These are phyloP conservation scores for Aegilops tauschii DNA, from an alignment of 176 grass and related monocot species.

Conservation along the genomic window DNA sequence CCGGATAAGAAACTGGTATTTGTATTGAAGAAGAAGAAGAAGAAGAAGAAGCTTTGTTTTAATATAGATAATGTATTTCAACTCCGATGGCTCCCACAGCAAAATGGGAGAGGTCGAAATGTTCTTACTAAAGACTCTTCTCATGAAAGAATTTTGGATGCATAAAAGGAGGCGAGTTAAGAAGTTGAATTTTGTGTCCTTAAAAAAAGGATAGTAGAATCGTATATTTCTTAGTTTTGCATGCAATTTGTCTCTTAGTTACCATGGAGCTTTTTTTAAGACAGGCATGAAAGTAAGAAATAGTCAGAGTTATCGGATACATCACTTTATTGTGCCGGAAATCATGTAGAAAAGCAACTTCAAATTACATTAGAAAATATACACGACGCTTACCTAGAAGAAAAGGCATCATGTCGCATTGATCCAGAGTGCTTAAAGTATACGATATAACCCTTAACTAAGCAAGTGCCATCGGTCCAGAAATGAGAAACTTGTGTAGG, in stretches of 20 bases:
- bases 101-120: not conserved
- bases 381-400: not conserved
- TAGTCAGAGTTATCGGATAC: not conserved
- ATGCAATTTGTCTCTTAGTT: not conserved
- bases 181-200: too few relatives aligned
- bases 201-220: not conserved
- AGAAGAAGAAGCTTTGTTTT: not conserved
- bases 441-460: not conserved
- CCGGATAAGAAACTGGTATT: not conserved
- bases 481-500: not conserved
- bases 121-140: not conserved
- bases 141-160: not conserved
- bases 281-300: not conserved
- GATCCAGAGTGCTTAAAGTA: not conserved
- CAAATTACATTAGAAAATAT: not conserved
- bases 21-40: not conserved
- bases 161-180: not conserved
- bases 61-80: not conserved
- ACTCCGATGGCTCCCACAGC: not conserved
- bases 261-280: not conserved
- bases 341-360: too few relatives aligned
- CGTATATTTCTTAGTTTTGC: not conserved
- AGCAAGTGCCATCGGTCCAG: not conserved
- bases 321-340: not conserved
- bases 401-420: not conserved